Conservation (phyloP, 257 asterid genomes). For the Avicennia marina region DNA sequence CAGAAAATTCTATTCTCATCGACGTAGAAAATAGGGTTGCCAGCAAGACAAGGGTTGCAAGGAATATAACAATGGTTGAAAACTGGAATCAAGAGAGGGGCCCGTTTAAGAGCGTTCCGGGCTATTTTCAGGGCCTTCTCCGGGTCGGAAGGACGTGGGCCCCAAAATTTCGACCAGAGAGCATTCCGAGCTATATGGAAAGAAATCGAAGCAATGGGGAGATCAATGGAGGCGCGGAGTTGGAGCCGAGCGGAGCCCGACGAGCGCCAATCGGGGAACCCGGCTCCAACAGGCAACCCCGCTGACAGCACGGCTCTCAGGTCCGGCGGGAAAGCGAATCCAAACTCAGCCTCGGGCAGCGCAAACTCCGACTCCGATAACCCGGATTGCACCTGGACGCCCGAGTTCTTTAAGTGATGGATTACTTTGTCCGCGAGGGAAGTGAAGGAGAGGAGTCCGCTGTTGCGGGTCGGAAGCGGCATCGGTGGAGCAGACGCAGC, state of each 20-base stretch:
- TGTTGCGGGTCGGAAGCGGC: slow-evolving; percentile 75
- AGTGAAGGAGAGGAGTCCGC: slow-evolving; percentile 72
- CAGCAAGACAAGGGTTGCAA: slow-evolving; percentile 78
- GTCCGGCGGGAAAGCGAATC: no score
- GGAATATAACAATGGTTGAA: slow-evolving; percentile 88
- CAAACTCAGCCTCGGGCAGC: slow-evolving; percentile 85
- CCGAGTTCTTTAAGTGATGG: slow-evolving; percentile 49
- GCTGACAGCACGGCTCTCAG: slow-evolving; percentile 73
- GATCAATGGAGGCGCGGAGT: slow-evolving; percentile 73
- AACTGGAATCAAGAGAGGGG: slow-evolving; percentile 75
- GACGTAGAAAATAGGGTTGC: slow-evolving; percentile 83
- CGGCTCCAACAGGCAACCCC: slow-evolving; percentile 77
- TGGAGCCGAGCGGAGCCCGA: slow-evolving; percentile 66
- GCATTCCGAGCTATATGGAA: slow-evolving; percentile 79
- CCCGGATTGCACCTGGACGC: slow-evolving; percentile 62
- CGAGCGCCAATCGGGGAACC: slow-evolving; percentile 93
- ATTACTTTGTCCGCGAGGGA: slow-evolving; percentile 74
- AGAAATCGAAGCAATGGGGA: slow-evolving; percentile 81
- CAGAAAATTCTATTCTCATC: slow-evolving; percentile 76
- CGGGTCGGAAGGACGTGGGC: slow-evolving; percentile 65
- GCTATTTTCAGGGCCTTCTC: slow-evolving; percentile 76
- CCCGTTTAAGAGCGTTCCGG: slow-evolving; percentile 67
- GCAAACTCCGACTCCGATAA: slow-evolving; percentile 73
- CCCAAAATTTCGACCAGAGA: slow-evolving; percentile 90
- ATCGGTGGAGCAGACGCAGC: slow-evolving; percentile 68